A percentile compares a stretch with the other conserved stretches of the same genome.
Conservation (phyloP, 331 rosid genomes). For the Phaseolus coccineus region DNA sequence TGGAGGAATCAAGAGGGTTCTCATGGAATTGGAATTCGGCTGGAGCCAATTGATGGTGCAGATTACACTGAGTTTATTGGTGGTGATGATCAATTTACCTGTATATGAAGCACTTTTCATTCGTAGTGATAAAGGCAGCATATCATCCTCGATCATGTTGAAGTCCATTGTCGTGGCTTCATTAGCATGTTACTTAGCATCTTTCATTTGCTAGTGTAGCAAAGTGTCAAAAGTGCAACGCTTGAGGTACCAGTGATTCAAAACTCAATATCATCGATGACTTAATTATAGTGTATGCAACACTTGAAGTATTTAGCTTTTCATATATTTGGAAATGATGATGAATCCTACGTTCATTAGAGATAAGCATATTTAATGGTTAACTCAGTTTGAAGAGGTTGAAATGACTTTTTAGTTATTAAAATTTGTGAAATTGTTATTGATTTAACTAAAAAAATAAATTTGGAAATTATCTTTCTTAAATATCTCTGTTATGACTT, state of each 20-base stretch:
- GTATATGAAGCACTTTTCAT: constrained; percentile 70
- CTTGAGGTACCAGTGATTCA: neutral
- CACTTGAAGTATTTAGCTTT: no score
- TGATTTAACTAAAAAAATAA: no score
- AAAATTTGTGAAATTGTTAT: no score
- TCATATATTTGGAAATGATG: no score
- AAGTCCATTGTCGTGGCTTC: constrained; percentile 57
- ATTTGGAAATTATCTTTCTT: no score
- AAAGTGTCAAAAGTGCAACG: neutral
- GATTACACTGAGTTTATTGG: constrained; percentile 52
- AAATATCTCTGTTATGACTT: no score
- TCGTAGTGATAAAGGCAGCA: constrained; percentile 59
- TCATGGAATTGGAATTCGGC: constrained; percentile 42
- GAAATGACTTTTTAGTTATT: no score
- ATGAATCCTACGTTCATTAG: no score
- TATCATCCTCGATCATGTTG: constrained; percentile 56
- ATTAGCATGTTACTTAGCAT: constrained; percentile 44
- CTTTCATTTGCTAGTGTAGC: constrained; percentile 17
- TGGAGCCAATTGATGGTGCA: constrained; percentile 55
- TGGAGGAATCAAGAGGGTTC: constrained; percentile 54
- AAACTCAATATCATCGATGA: no score
- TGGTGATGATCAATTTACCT: constrained; percentile 58
- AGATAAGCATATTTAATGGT: no score
- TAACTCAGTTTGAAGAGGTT: no score
- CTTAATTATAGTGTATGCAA: no score